Percentiles rank a stretch among this genome's conserved stretches.
phyloP scores from a whole-genome alignment of 176 grass and related monocot genomes.

The Musa beccarii region DNA sequence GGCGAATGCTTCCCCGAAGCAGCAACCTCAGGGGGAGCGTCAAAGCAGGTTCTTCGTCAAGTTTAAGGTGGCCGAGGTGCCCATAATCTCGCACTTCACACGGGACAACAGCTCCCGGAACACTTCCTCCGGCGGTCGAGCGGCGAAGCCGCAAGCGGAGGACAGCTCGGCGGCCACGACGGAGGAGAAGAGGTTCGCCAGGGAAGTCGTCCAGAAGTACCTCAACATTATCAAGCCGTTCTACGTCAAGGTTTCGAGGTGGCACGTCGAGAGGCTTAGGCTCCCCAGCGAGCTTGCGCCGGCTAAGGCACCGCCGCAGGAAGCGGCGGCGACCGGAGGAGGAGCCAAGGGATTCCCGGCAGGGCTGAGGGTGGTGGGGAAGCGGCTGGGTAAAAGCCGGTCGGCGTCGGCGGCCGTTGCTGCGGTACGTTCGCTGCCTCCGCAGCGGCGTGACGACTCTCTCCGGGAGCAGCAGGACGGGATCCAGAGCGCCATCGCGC shows the following conservation, averaged over 20 bases:
- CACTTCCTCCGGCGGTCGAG: background rate
- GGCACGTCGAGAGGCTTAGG: slow-evolving; percentile 2
- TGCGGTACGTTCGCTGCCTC: slow-evolving; percentile 2
- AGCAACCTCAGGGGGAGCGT: slow-evolving; percentile 1
- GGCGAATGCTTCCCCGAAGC: slow-evolving; percentile 5
- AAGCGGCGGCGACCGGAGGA: background rate
- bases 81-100: slow-evolving; percentile 63
- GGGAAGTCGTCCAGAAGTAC: slow-evolving; percentile 49
- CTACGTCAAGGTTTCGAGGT: slow-evolving; percentile 9
- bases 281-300: slow-evolving; percentile 13
- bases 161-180: slow-evolving; percentile 18
- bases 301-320: background rate
- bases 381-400: slow-evolving; percentile 43
- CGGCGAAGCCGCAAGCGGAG: background rate
- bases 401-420: slow-evolving; percentile 33
- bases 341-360: background rate
- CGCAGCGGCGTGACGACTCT: slow-evolving; percentile 53
- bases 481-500: slow-evolving; percentile 90
- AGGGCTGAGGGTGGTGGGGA: slow-evolving; percentile 12
- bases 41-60: slow-evolving; percentile 58
- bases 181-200: slow-evolving; percentile 1
- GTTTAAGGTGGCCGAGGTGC: slow-evolving; percentile 61
- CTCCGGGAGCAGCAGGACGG: slow-evolving; percentile 72
- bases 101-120: slow-evolving; percentile 59
- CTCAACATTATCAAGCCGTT: slow-evolving; percentile 72